phyloP scores from a whole-genome alignment of 768 basidiomycete genomes.

The Lactarius sanguifluus region DNA sequence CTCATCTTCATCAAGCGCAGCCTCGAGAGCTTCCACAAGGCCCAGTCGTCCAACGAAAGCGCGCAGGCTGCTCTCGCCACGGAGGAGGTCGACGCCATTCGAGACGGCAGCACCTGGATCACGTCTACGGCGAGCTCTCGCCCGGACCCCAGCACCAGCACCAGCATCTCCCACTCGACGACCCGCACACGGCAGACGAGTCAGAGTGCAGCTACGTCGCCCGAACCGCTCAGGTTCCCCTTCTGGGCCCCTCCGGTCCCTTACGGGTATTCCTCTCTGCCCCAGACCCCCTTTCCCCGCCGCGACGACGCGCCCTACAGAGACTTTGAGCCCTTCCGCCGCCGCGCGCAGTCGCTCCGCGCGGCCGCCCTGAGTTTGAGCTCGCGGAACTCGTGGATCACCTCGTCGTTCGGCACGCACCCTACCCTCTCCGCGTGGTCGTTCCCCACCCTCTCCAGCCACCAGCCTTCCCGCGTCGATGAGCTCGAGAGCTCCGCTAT shows the following conservation, averaged over 20 bases:
- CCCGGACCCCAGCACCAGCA: constrained; percentile 47
- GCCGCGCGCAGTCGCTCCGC: constrained; percentile 45
- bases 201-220: constrained; percentile 39
- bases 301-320: constrained; percentile 39
- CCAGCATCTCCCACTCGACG: constrained; percentile 65
- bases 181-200: constrained; percentile 48
- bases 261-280: constrained; percentile 54
- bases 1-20: constrained; percentile 66
- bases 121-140: constrained; percentile 60
- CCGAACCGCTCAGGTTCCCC: constrained; percentile 48
- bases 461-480: constrained; percentile 34
- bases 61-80: constrained; percentile 65
- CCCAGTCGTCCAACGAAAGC: constrained; percentile 50
- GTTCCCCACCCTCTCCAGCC: constrained; percentile 48
- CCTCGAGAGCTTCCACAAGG: constrained; percentile 53
- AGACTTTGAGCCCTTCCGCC: constrained; percentile 65
- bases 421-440: constrained; percentile 66
- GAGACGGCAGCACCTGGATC: constrained; percentile 80
- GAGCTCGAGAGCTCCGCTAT: constrained; percentile 39
- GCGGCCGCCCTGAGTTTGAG: constrained; percentile 51
- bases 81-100: constrained; percentile 70
- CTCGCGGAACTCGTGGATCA: constrained; percentile 75
- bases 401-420: constrained; percentile 58
- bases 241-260: constrained; percentile 48
- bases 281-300: constrained; percentile 57